Evolutionary conservation across 768 basidiomycete genomes (phyloP), one percentile per base, ranked within the genome.

Genomic region (Agaricus sinodeliciosus): DNA sequence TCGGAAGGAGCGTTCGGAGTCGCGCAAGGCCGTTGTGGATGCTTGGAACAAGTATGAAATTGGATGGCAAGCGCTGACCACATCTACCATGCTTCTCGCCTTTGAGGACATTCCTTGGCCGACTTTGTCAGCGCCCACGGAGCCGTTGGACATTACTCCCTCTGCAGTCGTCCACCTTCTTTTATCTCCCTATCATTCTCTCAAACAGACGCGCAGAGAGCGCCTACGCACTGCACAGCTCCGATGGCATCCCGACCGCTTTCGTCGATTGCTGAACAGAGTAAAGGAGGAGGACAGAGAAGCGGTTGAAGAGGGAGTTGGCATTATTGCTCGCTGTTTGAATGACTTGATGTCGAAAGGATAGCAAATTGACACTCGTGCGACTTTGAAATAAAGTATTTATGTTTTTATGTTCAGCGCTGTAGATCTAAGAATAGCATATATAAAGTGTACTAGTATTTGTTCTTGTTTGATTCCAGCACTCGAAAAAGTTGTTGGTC

Each of bases 191-290:
- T 56, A 70, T 13, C 87, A 90, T 65, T 87, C 86, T 12, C 66
- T 68, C 53, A 71, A 69, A 8, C 74, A 79, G 57, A 70, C 81
- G 35, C 74, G 72, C 56, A 87, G 81, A 63, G 85, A 89, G 50
- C 74, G 85, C 54, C 76, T 89, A 55, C 77, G 81, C 43, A 72
- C 66, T 25, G 87, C 85, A 0, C 75, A 86, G 65, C 76, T 86
- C 18, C 74, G 85, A 40, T 90, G 87, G 87, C 89, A 92, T 62
- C 90, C 89, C 3, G 89, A 91, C 65, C 71, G 86, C 42, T 90
- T 90, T 69, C 68, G 77, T 52, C 69, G 84, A 36, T 56, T 85
- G 40, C 64, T 85, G 49, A 64, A 60, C 12, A 72, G 79, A 59
- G 79, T 89, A 2, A 62, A 59, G 3, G 76, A 75, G 35, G 67